A percentile compares a stretch with the other conserved stretches of the same genome.
phyloP scores from a whole-genome alignment of 1,139 yeast genomes.

The Hyphopichia khmerensis region DNA sequence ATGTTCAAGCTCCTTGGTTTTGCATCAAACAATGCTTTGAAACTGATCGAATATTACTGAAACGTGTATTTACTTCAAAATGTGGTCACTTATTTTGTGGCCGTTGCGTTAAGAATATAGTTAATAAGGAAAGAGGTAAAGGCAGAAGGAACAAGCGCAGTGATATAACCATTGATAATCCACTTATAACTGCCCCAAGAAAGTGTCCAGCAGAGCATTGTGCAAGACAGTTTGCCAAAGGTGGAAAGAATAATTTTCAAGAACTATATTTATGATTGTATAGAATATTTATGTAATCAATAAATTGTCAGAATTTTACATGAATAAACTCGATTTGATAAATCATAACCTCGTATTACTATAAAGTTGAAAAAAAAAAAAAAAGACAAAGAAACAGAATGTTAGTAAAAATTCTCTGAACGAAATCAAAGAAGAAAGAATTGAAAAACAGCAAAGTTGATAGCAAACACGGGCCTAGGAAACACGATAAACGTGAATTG shows the following conservation, averaged over 20 bases:
- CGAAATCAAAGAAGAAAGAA: too few species aligned
- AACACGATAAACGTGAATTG: background rate
- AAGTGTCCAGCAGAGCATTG: slow-evolving; percentile 48
- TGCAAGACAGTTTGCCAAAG: slow-evolving; percentile 23
- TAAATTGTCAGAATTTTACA: too few species aligned
- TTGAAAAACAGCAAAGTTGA: too few species aligned
- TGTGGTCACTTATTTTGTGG: slow-evolving; percentile 94
- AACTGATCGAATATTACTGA: slow-evolving; percentile 61
- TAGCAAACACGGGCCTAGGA: too few species aligned
- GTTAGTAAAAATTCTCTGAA: too few species aligned
- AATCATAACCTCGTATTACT: background rate
- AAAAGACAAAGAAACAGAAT: too few species aligned
- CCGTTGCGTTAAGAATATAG: slow-evolving; percentile 67
- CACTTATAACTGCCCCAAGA: slow-evolving; percentile 47
- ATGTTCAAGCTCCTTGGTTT: slow-evolving; percentile 65
- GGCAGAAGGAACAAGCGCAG: slow-evolving; percentile 12
- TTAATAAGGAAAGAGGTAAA: slow-evolving; percentile 25
- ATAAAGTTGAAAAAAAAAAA: too few species aligned
- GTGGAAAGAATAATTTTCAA: slow-evolving; percentile 30
- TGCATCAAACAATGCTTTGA: slow-evolving; percentile 48
- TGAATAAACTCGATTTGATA: too few species aligned
- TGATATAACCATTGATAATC: slow-evolving; percentile 38
- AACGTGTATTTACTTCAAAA: slow-evolving; percentile 62
- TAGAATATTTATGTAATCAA: background rate
- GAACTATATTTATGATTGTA: slow-evolving; percentile 32